Base-by-base conservation (phyloP, 495 filamentous ascomycete species). In the Xylaria cubensis region DNA sequence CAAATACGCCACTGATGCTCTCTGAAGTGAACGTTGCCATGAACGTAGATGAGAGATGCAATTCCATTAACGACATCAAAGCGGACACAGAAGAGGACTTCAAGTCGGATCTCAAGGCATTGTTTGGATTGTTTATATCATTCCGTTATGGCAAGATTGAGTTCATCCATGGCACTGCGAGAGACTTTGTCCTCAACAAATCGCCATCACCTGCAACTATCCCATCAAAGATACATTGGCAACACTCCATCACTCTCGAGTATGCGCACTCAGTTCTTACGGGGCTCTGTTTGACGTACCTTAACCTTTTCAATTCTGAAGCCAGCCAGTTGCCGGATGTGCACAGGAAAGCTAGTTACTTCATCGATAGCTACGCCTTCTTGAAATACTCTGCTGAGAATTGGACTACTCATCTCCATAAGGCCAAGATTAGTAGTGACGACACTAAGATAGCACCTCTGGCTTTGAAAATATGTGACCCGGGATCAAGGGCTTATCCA, bases 81-180 rank as follows among this genome's bases (percentile, higher is more conserved):
- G 13, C 36, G 15, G 44, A 51, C 53, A 55, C 73, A 24, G 66
- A 75, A 36, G 58, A 71, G n/a, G 46, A 61, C 21, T 79, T 84
- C 34, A 59, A 71, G 19, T 12, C 64, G 0, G 67, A 61, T 8
- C 36, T 86, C 1, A 59, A 78, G 74, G 73, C 78, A 15, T 24
- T 80, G 1, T 85, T 83, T 69, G 83, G 84, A 0, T 78, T 84
- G 5, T 80, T 85, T 61, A 65, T 86, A 15, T 74, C 71, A 4
- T 77, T 84, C 21, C 67, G 76, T 13, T 68, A 80, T 50, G 73
- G 67, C 0, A 79, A 74, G 65, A 56, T 85, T 2, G 84, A 81
- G 61, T 63, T 86, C 0, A 69, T 86, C 36, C 84, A 85, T 53
- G 83, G 84, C 50, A 86, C 84, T 1, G 81, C 80, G 3, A 80